phyloP scores from a whole-genome alignment of 768 basidiomycete species.

The Mycena maculata region DNA sequence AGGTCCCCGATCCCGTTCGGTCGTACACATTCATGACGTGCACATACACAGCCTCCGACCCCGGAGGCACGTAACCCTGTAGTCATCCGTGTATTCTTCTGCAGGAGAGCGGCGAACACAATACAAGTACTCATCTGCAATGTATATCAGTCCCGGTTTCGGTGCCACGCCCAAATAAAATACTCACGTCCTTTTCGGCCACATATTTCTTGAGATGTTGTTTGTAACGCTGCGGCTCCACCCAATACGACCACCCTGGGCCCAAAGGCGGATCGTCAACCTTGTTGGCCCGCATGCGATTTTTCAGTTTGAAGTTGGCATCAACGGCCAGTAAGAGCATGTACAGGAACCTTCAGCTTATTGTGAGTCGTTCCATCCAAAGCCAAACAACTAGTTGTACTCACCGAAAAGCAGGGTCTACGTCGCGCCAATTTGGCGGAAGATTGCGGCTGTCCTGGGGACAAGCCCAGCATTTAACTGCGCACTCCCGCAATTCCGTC shows the following conservation, averaged over 20 bases:
- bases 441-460: constrained; percentile 32
- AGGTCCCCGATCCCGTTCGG: constrained; percentile 36
- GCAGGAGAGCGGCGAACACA: constrained; percentile 32
- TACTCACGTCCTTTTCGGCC: not conserved
- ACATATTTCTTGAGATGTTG: constrained; percentile 13
- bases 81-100: constrained; percentile 30
- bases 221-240: constrained; percentile 26
- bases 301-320: constrained; percentile 38
- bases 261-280: constrained; percentile 30
- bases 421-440: constrained; percentile 26
- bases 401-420: not conserved
- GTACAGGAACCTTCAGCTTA: constrained; percentile 24
- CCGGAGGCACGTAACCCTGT: constrained; percentile 26
- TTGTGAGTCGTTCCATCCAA: not conserved
- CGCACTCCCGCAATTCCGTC: constrained; percentile 10
- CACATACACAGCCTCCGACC: constrained; percentile 28
- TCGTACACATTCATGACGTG: constrained; percentile 31
- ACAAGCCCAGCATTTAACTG: constrained; percentile 37
- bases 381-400: not conserved
- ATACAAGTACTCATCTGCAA: constrained; percentile 34
- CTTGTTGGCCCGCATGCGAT: constrained; percentile 16
- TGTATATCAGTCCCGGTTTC: not conserved
- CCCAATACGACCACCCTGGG: constrained; percentile 28
- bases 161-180: not conserved
- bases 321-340: constrained; percentile 28